Percentiles rank a stretch among this genome's conserved stretches.
Evolutionary conservation across 1,284 basidiomycete species (phyloP).

Genomic region (Cryptococcus sp.): DNA sequence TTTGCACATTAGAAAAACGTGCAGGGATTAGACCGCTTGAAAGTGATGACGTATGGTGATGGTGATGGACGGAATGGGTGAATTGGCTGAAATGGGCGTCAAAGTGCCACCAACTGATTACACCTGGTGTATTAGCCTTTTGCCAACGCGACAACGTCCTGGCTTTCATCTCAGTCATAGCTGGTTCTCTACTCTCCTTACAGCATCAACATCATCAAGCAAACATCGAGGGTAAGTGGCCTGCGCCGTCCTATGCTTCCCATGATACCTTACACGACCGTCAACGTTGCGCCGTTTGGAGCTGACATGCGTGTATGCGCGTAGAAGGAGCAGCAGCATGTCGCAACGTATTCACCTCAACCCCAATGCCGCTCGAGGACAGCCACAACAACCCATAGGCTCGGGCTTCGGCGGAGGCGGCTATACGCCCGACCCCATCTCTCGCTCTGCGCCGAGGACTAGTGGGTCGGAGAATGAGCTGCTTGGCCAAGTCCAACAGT

Average conservation of each 20-base stretch:
- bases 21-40: not conserved
- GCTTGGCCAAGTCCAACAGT: conserved; percentile 75
- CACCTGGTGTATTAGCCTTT: too few relatives aligned
- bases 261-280: too few relatives aligned
- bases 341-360: conserved; percentile 54
- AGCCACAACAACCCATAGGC: conserved; percentile 21
- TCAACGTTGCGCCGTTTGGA: too few relatives aligned
- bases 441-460: conserved; percentile 43
- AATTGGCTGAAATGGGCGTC: not conserved
- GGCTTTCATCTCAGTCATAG: not conserved
- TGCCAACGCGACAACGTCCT: too few relatives aligned
- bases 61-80: not conserved
- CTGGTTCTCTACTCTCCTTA: too few relatives aligned
- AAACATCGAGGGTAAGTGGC: too few relatives aligned
- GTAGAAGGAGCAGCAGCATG: conserved; percentile 23
- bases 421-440: conserved; percentile 51
- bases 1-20: not conserved
- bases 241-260: too few relatives aligned
- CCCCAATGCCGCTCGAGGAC: conserved; percentile 45
- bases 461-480: conserved; percentile 66
- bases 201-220: too few relatives aligned
- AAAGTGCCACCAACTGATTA: too few relatives aligned
- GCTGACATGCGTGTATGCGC: too few relatives aligned
- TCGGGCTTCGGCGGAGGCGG: conserved; percentile 17
- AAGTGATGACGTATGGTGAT: not conserved